Conservation (phyloP, 164 flowering plant species). For the Magnolia sinica region DNA sequence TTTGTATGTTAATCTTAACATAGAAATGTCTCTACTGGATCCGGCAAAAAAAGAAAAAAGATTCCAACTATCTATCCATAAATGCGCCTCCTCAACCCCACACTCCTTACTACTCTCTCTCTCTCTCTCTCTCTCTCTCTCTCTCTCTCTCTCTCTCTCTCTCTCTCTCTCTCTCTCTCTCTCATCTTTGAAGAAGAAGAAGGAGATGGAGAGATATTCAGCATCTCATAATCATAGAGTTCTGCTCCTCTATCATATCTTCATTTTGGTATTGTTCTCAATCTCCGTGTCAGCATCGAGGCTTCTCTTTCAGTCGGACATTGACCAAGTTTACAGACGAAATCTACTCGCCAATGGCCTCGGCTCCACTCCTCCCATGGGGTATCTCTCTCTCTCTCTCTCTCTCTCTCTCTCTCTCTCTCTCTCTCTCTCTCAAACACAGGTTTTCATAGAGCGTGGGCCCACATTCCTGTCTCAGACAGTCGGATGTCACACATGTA, state of each 20-base stretch:
- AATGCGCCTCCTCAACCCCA: too few relatives aligned
- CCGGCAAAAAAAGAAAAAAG: too few relatives aligned
- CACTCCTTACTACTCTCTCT: too few relatives aligned
- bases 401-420: neutral
- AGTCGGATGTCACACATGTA: too few relatives aligned
- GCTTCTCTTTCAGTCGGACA: neutral
- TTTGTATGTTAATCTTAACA: too few relatives aligned
- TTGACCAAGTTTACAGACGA: neutral
- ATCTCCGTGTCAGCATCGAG: neutral
- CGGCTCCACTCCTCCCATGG: slow-evolving; percentile 8
- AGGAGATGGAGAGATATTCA: neutral
- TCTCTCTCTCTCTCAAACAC: too few relatives aligned
- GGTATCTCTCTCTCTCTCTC: neutral
- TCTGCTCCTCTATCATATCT: neutral
- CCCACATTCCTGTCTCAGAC: too few relatives aligned
- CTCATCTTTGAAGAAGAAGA: neutral
- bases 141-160: neutral
- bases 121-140: too few relatives aligned
- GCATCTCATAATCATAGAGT: neutral
- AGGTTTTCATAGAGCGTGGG: too few relatives aligned
- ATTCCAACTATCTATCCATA: too few relatives aligned
- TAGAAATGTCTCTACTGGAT: too few relatives aligned
- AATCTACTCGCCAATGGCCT: slow-evolving; percentile 5
- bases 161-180: neutral
- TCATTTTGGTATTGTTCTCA: neutral